A percentile compares a stretch with the other conserved stretches of the same genome.
Conservation (phyloP, 768 basidiomycete species). For the Tulasnella sp. region DNA sequence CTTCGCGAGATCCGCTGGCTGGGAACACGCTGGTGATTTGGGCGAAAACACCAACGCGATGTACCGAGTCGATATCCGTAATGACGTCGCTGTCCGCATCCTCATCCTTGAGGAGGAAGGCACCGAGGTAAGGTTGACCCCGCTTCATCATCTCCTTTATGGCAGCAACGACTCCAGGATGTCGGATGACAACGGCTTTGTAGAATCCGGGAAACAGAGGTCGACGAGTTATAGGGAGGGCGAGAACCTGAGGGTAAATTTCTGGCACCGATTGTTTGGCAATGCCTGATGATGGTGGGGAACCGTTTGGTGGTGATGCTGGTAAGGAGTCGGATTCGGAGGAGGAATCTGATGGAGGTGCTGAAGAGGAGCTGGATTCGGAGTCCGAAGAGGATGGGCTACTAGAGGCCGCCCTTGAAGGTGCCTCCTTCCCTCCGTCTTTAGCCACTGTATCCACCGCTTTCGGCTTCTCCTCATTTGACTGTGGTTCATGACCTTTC, state of each 20-base stretch:
- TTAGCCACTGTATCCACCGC: conserved; percentile 20
- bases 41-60: conserved; percentile 90
- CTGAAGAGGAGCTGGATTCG: conserved; percentile 28
- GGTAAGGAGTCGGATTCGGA: conserved; percentile 26
- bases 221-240: conserved; percentile 86
- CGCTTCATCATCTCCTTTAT: conserved; percentile 96
- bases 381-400: conserved; percentile 26
- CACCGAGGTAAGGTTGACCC: conserved; percentile 94
- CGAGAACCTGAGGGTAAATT: conserved; percentile 85
- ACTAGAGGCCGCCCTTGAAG: conserved; percentile 22
- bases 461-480: background rate
- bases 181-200: conserved; percentile 90
- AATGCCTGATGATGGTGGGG: conserved; percentile 38
- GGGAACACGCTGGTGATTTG: conserved; percentile 92
- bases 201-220: conserved; percentile 97
- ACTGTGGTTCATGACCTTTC: conserved; percentile 7
- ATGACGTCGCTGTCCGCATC: conserved; percentile 88
- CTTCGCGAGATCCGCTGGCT: conserved; percentile 38
- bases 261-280: conserved; percentile 84
- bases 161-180: conserved; percentile 82
- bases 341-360: conserved; percentile 4
- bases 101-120: conserved; percentile 92
- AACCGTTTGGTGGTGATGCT: conserved; percentile 20
- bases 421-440: conserved; percentile 1
- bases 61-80: conserved; percentile 74